Percentiles rank a stretch among this genome's conserved stretches.
Conservation (phyloP, 2,329 filamentous ascomycete genomes). For the Alternaria solani region DNA sequence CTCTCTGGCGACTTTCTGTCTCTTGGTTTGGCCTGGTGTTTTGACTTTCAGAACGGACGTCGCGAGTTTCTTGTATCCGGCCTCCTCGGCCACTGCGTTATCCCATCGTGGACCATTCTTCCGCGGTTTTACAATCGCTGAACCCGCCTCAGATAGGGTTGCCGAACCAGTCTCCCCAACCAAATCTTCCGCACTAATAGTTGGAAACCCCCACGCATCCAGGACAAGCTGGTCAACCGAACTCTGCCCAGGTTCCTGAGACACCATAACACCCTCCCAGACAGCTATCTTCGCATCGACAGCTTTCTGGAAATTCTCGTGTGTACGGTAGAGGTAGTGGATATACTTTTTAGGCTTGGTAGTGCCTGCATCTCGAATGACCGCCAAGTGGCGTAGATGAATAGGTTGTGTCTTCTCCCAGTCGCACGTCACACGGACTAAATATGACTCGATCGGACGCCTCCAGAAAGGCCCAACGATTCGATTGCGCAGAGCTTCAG, state of each 20-base stretch:
- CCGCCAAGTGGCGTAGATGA: conserved; percentile 63
- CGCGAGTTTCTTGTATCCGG: conserved; percentile 32
- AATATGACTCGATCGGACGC: conserved; percentile 62
- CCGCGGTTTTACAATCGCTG: conserved; percentile 28
- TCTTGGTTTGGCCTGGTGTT: conserved; percentile 7
- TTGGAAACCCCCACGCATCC: conserved; percentile 44
- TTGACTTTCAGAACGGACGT: conserved; percentile 11
- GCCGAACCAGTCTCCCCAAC: conserved; percentile 33
- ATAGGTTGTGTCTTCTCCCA: conserved; percentile 67
- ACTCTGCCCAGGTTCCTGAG: conserved; percentile 29
- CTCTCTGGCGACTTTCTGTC: conserved; percentile 6
- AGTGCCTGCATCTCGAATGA: conserved; percentile 63
- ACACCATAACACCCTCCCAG: conserved; percentile 62
- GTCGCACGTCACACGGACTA: conserved; percentile 62
- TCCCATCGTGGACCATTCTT: conserved; percentile 38
- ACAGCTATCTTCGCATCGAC: conserved; percentile 59
- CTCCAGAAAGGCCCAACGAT: conserved; percentile 62
- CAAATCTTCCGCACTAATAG: conserved; percentile 29
- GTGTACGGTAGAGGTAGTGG: conserved; percentile 65
- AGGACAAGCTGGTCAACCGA: conserved; percentile 12
- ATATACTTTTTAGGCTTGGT: conserved; percentile 53
- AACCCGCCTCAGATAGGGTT: conserved; percentile 35
- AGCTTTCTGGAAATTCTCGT: conserved; percentile 60
- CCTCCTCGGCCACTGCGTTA: conserved; percentile 29
- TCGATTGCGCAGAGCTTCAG: conserved; percentile 50